Evolutionary conservation across 345 rosid species (phyloP).

Genomic region (Cardamine occulta): DNA sequence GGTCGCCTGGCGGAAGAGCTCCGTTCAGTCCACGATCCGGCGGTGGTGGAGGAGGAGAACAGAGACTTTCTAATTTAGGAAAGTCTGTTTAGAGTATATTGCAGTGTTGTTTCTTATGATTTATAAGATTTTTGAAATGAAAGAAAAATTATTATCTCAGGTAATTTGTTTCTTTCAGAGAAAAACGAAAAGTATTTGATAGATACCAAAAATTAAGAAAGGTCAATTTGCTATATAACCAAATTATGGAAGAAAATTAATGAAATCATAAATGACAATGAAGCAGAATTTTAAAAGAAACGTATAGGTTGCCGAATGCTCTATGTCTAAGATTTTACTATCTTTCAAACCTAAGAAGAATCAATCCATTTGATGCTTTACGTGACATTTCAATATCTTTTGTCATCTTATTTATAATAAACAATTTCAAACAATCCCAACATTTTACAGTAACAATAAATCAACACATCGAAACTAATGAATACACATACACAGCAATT

Average conservation of each 20-base stretch:
- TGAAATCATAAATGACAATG: no score
- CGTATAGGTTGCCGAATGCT: not conserved
- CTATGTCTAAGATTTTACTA: not conserved
- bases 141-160: not conserved
- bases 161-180: not conserved
- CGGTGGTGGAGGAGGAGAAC: slow-evolving; percentile 43
- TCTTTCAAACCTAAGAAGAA: not conserved
- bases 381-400: not conserved
- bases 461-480: not conserved
- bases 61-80: slow-evolving; percentile 64
- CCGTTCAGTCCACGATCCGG: slow-evolving; percentile 57
- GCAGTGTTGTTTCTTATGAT: not conserved
- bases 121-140: not conserved
- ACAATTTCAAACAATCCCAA: not conserved
- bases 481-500: not conserved
- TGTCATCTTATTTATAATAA: slow-evolving; percentile 14
- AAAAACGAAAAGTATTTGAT: not conserved
- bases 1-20: slow-evolving; percentile 56
- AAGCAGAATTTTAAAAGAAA: not conserved
- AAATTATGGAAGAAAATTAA: not conserved
- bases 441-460: not conserved
- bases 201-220: not conserved
- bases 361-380: not conserved
- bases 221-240: not conserved
- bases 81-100: slow-evolving; percentile 51